These are phyloP conservation scores for Globisporangium iwayamae DNA, from an alignment of 352 stramenopile species.

Conservation along the genomic window DNA sequence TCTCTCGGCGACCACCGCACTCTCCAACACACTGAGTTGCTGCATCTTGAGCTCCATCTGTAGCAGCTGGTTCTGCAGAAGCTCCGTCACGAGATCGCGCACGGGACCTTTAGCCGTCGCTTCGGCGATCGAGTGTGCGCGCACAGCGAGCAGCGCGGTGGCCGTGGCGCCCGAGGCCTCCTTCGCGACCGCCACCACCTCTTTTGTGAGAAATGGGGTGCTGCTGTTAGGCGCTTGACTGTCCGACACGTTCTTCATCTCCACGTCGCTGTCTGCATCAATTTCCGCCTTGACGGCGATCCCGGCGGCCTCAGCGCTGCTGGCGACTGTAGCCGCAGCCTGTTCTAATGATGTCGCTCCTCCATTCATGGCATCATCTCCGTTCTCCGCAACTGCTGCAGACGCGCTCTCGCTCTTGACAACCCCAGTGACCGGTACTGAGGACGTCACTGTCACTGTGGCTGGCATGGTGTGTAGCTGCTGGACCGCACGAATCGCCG, in stretches of 20 bases:
- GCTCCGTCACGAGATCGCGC: slow-evolving; percentile 47
- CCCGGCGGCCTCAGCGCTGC: slow-evolving; percentile 35
- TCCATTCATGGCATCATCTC: slow-evolving; percentile 8
- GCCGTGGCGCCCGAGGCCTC: slow-evolving; percentile 63
- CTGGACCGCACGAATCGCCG: slow-evolving; percentile 58
- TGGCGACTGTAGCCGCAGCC: slow-evolving; percentile 35
- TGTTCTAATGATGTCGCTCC: slow-evolving; percentile 26
- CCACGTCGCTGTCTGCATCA: slow-evolving; percentile 36
- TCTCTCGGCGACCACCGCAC: slow-evolving; percentile 45
- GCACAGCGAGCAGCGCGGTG: slow-evolving; percentile 50
- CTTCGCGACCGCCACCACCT: slow-evolving; percentile 54
- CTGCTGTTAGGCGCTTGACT: slow-evolving; percentile 7
- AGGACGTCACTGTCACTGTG: neutral
- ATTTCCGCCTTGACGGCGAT: slow-evolving; percentile 42
- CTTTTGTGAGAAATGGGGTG: slow-evolving; percentile 31
- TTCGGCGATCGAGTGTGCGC: slow-evolving; percentile 43
- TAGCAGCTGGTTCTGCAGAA: slow-evolving; percentile 65
- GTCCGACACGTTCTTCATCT: slow-evolving; percentile 30
- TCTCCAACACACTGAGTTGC: slow-evolving; percentile 56
- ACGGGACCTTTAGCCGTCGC: slow-evolving; percentile 39
- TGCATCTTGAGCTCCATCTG: slow-evolving; percentile 83
- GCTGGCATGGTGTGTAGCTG: slow-evolving; percentile 53
- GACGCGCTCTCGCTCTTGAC: slow-evolving; percentile 10
- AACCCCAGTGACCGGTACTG: neutral
- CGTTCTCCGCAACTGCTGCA: neutral